These are phyloP conservation scores for Diaporthe vexans DNA, from an alignment of 2,329 filamentous ascomycete genomes.

Conservation along the genomic window DNA sequence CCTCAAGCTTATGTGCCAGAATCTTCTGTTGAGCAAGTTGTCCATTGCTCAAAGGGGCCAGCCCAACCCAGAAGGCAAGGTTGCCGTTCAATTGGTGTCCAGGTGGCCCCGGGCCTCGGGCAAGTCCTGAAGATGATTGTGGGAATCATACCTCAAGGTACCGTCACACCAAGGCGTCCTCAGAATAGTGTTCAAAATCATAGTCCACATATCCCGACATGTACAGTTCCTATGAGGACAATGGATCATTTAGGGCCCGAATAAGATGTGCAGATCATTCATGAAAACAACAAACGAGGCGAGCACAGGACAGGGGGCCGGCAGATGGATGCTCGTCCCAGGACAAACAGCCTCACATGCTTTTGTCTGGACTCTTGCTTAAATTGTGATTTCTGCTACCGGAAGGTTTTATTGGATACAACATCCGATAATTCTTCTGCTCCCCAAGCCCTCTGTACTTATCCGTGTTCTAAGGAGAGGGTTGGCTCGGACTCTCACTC, in stretches of 20 bases:
- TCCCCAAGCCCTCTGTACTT: background rate
- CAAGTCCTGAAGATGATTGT: background rate
- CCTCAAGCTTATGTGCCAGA: background rate
- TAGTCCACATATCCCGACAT: background rate
- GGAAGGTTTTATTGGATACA: background rate
- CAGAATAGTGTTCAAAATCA: background rate
- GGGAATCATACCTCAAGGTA: background rate
- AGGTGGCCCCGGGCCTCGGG: background rate
- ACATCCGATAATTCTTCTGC: background rate
- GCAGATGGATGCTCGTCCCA: background rate
- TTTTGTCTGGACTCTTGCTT: background rate
- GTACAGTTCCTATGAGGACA: background rate
- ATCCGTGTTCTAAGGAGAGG: too few relatives aligned
- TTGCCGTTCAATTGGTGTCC: background rate
- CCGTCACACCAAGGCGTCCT: background rate
- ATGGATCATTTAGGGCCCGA: background rate
- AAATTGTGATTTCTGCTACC: background rate
- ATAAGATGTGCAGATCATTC: background rate
- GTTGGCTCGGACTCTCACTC: background rate
- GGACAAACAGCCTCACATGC: background rate
- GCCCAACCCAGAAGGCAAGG: background rate
- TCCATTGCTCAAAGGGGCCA: background rate
- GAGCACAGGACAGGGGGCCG: background rate
- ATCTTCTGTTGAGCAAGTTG: background rate
- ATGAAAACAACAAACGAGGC: background rate